Conservation (phyloP, 2,329 filamentous ascomycete species). For the Rosellinia necatrix region DNA sequence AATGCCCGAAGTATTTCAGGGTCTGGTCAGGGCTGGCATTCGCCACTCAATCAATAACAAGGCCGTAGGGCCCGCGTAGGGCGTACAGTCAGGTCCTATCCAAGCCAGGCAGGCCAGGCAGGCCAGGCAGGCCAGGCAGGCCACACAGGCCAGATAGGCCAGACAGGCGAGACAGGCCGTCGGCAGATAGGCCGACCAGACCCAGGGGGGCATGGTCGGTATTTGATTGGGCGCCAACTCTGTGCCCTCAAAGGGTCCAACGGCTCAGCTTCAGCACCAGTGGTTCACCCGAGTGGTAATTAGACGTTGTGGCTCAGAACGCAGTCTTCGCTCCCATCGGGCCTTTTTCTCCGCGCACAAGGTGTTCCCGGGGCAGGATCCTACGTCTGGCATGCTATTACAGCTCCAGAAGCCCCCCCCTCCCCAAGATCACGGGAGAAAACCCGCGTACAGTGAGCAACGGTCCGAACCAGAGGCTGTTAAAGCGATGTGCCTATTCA, state of each 20-base stretch:
- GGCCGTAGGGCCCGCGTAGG: too few relatives aligned
- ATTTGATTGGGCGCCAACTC: constrained; percentile 9
- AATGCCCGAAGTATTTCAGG: background rate
- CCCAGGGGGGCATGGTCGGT: constrained; percentile 1
- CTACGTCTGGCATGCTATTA: background rate
- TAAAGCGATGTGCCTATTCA: too few relatives aligned
- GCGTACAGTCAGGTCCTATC: too few relatives aligned
- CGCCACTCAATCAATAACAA: too few relatives aligned
- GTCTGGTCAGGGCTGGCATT: too few relatives aligned
- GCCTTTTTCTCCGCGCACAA: constrained; percentile 16
- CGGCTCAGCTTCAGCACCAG: constrained; percentile 2
- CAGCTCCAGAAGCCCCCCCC: too few relatives aligned
- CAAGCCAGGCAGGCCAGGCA: too few relatives aligned
- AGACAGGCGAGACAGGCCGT: constrained; percentile 2
- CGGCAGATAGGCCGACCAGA: constrained; percentile 15
- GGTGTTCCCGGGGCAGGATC: background rate
- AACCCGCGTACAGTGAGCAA: too few relatives aligned
- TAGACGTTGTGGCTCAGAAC: background rate
- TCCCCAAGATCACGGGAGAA: too few relatives aligned
- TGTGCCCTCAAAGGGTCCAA: constrained; percentile 4
- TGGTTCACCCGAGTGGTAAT: constrained; percentile 4
- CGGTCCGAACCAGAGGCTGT: too few relatives aligned
- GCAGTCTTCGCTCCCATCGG: constrained; percentile 1
- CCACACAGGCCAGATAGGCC: too few relatives aligned
- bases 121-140: too few relatives aligned